phyloP scores from a whole-genome alignment of 495 filamentous ascomycete genomes.

The Poronia punctata region DNA sequence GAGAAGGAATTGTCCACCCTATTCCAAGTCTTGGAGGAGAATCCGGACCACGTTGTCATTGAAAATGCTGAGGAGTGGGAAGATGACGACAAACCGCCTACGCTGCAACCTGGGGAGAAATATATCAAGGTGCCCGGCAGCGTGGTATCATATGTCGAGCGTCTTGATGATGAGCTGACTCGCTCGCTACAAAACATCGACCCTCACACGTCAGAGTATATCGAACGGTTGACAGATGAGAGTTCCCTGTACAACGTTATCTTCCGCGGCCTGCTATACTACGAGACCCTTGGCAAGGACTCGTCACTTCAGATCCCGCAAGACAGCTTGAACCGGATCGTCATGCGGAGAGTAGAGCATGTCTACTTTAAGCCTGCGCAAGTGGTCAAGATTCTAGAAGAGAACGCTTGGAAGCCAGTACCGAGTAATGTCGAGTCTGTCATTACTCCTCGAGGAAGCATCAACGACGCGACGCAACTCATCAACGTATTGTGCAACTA shows the following conservation, averaged over 20 bases:
- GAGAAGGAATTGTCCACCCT: conserved; percentile 75
- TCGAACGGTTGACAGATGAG: conserved; percentile 88
- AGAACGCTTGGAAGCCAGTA: conserved; percentile 82
- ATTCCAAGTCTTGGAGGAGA: conserved; percentile 69
- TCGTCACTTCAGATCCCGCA: conserved; percentile 66
- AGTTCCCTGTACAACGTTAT: conserved; percentile 87
- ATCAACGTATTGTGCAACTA: conserved; percentile 89
- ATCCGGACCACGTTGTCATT: conserved; percentile 71
- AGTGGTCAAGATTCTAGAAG: conserved; percentile 87
- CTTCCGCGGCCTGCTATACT: conserved; percentile 77
- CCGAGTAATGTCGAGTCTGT: conserved; percentile 63
- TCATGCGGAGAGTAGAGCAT: conserved; percentile 92
- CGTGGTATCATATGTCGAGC: conserved; percentile 88
- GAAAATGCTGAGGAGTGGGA: conserved; percentile 98
- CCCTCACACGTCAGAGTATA: conserved; percentile 97
- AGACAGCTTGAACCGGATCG: conserved; percentile 79
- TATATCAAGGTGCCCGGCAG: conserved; percentile 85
- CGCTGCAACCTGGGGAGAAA: conserved; percentile 60
- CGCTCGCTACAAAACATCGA: conserved; percentile 94
- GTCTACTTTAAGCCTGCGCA: conserved; percentile 98
- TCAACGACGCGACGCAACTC: conserved; percentile 60
- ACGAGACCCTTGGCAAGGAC: conserved; percentile 67
- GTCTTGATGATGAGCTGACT: conserved; percentile 95
- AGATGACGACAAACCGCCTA: conserved; percentile 89
- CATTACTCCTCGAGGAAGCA: conserved; percentile 65